A percentile compares a stretch with the other conserved stretches of the same genome.
Conservation (phyloP, 805 yeast species). For the Candida schatavii region DNA sequence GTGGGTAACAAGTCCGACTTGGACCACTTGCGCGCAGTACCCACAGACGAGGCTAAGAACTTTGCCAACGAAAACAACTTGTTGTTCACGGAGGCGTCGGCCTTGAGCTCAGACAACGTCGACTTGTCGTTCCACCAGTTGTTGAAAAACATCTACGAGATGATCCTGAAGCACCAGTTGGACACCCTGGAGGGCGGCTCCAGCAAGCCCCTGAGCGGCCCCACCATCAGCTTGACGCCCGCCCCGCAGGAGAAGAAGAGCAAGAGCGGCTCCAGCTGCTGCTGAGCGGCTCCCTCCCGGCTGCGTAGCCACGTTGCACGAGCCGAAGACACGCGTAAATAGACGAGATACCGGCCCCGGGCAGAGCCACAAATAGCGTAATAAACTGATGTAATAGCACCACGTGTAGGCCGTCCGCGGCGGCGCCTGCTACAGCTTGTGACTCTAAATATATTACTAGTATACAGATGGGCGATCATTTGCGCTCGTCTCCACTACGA, state of each 20-base stretch:
- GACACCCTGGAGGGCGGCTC: constrained; percentile 68
- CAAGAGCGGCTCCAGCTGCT: constrained; percentile 62
- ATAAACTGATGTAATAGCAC: no score
- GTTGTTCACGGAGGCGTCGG: constrained; percentile 93
- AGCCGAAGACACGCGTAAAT: no score
- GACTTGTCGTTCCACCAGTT: constrained; percentile 92
- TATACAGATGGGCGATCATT: no score
- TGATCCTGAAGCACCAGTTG: constrained; percentile 90
- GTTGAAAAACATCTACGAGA: constrained; percentile 88
- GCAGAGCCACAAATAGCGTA: no score
- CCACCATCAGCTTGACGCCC: constrained; percentile 89
- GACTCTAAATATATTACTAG: no score
- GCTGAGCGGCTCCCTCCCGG: no score
- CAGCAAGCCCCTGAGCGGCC: constrained; percentile 74
- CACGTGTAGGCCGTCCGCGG: no score
- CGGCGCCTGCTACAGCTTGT: no score
- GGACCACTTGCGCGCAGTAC: constrained; percentile 91
- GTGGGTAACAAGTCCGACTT: constrained; percentile 92
- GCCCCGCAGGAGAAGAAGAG: constrained; percentile 78
- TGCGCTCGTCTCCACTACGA: no score
- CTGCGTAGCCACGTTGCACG: no score
- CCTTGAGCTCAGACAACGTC: constrained; percentile 90
- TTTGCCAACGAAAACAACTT: constrained; percentile 91
- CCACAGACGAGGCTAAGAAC: constrained; percentile 94
- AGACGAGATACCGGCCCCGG: no score